phyloP scores from a whole-genome alignment of 139 green algal species.

The Zygnema cylindricum region DNA sequence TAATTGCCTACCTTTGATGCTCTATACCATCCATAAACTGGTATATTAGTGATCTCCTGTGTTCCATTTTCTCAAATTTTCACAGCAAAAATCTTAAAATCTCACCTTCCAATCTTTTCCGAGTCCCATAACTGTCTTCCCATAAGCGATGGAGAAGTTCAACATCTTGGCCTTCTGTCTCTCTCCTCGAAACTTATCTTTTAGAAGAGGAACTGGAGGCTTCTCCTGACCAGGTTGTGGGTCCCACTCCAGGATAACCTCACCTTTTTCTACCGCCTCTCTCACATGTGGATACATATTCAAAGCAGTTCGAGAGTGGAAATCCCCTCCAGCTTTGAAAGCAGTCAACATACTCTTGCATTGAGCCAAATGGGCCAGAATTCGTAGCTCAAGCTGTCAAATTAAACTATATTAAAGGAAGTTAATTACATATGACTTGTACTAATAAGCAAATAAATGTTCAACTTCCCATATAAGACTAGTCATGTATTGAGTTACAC shows the following conservation, averaged over 20 bases:
- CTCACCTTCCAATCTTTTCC: slow-evolving; percentile 84
- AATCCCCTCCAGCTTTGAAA: slow-evolving; percentile 93
- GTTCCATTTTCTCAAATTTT: no score
- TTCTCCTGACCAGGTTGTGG: slow-evolving; percentile 6
- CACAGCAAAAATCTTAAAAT: no score
- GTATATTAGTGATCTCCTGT: no score
- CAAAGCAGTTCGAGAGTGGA: slow-evolving; percentile 92
- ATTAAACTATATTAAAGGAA: no score
- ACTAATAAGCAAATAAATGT: no score
- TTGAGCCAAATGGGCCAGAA: slow-evolving; percentile 92
- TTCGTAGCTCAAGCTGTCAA: slow-evolving; percentile 93
- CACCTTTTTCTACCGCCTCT: slow-evolving; percentile 76
- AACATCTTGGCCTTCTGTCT: slow-evolving; percentile 90
- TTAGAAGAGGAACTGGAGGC: slow-evolving; percentile 35
- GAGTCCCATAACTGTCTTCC: slow-evolving; percentile 96
- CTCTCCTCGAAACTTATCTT: slow-evolving; percentile 76
- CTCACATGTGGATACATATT: slow-evolving; percentile 97
- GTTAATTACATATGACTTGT: no score
- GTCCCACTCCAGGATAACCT: slow-evolving; percentile 68
- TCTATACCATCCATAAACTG: no score
- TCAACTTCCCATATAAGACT: no score
- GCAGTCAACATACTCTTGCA: slow-evolving; percentile 88
- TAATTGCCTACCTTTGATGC: no score
- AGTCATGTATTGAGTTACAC: no score
- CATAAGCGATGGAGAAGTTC: slow-evolving; percentile 99